Evolutionary conservation across 768 basidiomycete genomes (phyloP).

Genomic region (Boletus vinaceobasis): DNA sequence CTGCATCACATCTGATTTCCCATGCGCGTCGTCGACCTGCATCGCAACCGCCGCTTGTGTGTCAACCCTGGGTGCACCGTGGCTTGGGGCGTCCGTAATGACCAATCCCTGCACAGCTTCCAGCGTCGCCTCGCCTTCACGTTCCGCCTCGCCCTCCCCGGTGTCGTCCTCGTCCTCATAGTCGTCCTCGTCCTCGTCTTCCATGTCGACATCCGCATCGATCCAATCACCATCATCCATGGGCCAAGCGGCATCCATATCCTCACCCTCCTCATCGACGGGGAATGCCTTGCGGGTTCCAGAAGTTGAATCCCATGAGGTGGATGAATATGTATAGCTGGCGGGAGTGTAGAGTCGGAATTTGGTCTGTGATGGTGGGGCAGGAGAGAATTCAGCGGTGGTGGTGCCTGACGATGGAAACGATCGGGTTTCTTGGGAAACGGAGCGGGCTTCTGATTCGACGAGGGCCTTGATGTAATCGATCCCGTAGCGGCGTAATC

Average conservation of each 20-base stretch:
- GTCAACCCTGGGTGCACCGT: background rate
- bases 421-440: background rate
- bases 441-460: slow-evolving; percentile 24
- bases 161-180: slow-evolving; percentile 30
- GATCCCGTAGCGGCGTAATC: slow-evolving; percentile 30
- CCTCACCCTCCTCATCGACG: slow-evolving; percentile 19
- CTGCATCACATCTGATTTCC: background rate
- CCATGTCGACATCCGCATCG: slow-evolving; percentile 30
- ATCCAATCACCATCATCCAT: slow-evolving; percentile 26
- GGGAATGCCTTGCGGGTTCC: slow-evolving; percentile 11
- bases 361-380: slow-evolving; percentile 17
- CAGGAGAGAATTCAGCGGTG: background rate
- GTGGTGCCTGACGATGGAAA: background rate
- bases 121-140: slow-evolving; percentile 13
- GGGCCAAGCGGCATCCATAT: slow-evolving; percentile 14
- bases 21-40: background rate
- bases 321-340: slow-evolving; percentile 30
- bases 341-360: slow-evolving; percentile 33
- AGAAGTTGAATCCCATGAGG: slow-evolving; percentile 16
- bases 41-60: background rate
- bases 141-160: slow-evolving; percentile 6
- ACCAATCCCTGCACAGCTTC: slow-evolving; percentile 14
- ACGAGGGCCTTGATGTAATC: slow-evolving; percentile 34
- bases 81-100: slow-evolving; percentile 1
- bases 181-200: slow-evolving; percentile 32